Evolutionary conservation across 169 alveolate species (phyloP).

Genomic region (Eimeria zaria): DNA sequence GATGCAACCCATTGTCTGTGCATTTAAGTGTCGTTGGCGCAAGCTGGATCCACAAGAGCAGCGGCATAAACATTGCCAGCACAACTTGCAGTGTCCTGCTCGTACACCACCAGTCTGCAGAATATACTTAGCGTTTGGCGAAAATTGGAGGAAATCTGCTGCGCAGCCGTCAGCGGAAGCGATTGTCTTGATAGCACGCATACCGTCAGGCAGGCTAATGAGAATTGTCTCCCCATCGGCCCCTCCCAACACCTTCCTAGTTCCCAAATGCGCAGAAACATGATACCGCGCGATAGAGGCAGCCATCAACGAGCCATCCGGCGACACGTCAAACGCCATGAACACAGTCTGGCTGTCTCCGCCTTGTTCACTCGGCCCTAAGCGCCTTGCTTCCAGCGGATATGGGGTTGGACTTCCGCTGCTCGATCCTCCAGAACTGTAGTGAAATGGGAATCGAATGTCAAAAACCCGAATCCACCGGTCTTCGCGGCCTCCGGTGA

Average conservation of each 20-base stretch:
- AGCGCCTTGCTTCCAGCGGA: conserved; percentile 74
- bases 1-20: neutral
- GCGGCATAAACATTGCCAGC: conserved; percentile 79
- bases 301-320: conserved; percentile 78
- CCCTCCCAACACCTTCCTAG: neutral
- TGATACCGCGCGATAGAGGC: conserved; percentile 43
- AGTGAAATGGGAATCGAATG: conserved; percentile 82
- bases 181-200: conserved; percentile 59
- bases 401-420: conserved; percentile 55
- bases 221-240: conserved; percentile 75
- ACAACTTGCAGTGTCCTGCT: conserved; percentile 14
- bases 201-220: conserved; percentile 69
- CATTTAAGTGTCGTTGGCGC: neutral
- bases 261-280: neutral
- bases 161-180: conserved; percentile 82
- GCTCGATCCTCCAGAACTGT: conserved; percentile 53
- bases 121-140: conserved; percentile 76
- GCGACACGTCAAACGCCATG: conserved; percentile 76
- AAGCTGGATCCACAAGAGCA: conserved; percentile 35
- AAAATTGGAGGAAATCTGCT: conserved; percentile 66
- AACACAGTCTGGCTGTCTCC: conserved; percentile 19
- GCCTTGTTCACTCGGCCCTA: conserved; percentile 45
- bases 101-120: conserved; percentile 74
- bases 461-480: conserved; percentile 80
- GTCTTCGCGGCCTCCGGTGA: conserved; percentile 81